These are phyloP conservation scores for Penicillium verhagenii DNA, from an alignment of 495 filamentous ascomycete species.

Conservation along the genomic window DNA sequence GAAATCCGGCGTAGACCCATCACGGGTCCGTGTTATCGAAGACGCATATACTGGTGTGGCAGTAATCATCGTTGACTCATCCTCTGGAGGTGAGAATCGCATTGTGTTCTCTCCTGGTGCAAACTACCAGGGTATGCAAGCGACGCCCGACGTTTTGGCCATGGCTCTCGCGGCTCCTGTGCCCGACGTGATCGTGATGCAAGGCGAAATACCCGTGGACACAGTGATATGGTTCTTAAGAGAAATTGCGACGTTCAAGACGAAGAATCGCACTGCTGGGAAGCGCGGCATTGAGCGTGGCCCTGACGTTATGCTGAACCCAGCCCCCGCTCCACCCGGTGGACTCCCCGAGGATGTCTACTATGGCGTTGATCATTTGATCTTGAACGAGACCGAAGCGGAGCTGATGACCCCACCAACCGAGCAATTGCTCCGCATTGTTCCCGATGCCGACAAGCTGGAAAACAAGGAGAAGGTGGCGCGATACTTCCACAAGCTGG, in stretches of 20 bases:
- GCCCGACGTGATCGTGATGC: conserved; percentile 75
- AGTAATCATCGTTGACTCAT: conserved; percentile 79
- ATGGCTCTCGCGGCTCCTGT: conserved; percentile 33
- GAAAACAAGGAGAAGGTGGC: conserved; percentile 53
- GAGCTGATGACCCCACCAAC: conserved; percentile 58
- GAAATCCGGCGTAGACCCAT: conserved; percentile 61
- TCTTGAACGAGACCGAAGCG: conserved; percentile 92
- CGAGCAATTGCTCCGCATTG: conserved; percentile 29
- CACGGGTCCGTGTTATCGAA: conserved; percentile 46
- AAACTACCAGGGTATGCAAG: conserved; percentile 58
- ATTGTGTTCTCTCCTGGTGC: conserved; percentile 81
- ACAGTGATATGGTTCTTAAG: conserved; percentile 67
- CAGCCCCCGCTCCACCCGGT: conserved; percentile 69
- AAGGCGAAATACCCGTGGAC: conserved; percentile 78
- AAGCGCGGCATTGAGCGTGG: conserved; percentile 45
- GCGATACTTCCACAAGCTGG: conserved; percentile 58
- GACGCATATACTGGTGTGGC: conserved; percentile 73
- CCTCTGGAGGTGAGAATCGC: conserved; percentile 76
- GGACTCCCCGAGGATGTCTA: conserved; percentile 67
- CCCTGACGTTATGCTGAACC: conserved; percentile 73
- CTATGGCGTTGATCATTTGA: conserved; percentile 67
- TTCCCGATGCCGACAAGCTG: conserved; percentile 43
- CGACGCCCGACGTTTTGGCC: conserved; percentile 42
- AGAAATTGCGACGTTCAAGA: conserved; percentile 31
- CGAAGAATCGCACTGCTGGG: conserved; percentile 45